These are phyloP conservation scores for Coemansia sp. DNA, from an alignment of 192 early-diverging fungal species.

Conservation along the genomic window DNA sequence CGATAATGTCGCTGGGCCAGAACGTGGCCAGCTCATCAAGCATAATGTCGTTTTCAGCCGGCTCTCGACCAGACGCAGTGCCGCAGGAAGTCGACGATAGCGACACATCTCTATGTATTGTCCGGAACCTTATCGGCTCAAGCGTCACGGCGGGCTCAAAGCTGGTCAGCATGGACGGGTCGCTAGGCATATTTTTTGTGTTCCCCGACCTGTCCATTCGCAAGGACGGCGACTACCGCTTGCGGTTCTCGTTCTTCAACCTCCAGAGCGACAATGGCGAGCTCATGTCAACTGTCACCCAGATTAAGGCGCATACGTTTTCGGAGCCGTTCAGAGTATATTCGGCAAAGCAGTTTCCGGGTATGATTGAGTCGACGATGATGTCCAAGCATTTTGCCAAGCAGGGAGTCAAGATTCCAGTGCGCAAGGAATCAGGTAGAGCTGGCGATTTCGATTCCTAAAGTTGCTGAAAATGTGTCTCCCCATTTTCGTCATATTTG, in stretches of 20 bases:
- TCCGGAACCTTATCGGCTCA: slow-evolving; percentile 65
- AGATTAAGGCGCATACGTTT: slow-evolving; percentile 59
- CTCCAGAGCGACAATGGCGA: slow-evolving; percentile 52
- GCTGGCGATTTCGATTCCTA: not conserved
- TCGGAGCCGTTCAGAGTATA: slow-evolving; percentile 68
- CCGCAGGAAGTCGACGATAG: not conserved
- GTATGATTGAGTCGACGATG: slow-evolving; percentile 73
- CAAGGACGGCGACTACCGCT: slow-evolving; percentile 67
- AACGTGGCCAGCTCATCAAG: slow-evolving; percentile 29
- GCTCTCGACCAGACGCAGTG: not conserved
- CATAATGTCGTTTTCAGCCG: slow-evolving; percentile 47
- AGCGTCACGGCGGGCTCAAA: slow-evolving; percentile 62
- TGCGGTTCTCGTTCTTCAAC: slow-evolving; percentile 67
- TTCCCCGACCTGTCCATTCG: slow-evolving; percentile 77
- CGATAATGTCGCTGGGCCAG: slow-evolving; percentile 17
- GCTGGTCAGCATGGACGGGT: slow-evolving; percentile 58
- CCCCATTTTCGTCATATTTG: not conserved
- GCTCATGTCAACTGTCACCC: slow-evolving; percentile 52
- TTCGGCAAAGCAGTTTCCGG: slow-evolving; percentile 76
- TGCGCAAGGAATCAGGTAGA: slow-evolving; percentile 64
- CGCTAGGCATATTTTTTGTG: slow-evolving; percentile 71
- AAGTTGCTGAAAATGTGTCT: not conserved
- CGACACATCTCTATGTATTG: slow-evolving; percentile 16
- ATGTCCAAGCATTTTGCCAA: slow-evolving; percentile 72
- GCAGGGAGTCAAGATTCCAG: slow-evolving; percentile 76